Base-by-base conservation (phyloP, 1,284 basidiomycete species). In the Microbotryomycetes sp. region DNA sequence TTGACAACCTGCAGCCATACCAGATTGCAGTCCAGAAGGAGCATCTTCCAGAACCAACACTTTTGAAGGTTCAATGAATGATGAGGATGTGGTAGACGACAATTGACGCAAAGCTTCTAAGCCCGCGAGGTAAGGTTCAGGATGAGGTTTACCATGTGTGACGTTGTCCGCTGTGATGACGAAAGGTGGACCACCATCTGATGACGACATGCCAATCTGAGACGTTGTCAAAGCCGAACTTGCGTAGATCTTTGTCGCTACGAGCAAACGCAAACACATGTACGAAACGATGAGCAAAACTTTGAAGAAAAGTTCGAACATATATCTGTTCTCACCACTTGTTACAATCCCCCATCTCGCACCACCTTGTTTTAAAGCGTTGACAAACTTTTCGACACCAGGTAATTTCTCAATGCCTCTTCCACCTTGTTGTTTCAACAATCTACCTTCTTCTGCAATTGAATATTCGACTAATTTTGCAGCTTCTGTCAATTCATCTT, bases 131-230 rank as follows among this genome's bases (percentile, higher is more conserved):
- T 90, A 92, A 30, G 89, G 89, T 47, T 83, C 87, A 1, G 89
- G 89, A 71, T 86, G 81, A 26, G 89, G 89, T 76, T 91, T 92
- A 48, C 89, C 89, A 59, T 81, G 76, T 23, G 75, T 70, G 19
- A 90, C 87, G 72, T 89, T 84, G 73, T 86, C 83, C 6, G 86
- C 84, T 1, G 88, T 89, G 64, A 91, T 80, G 57, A 86, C 76
- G 66, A 71, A 69, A 2, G 68, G 65, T 25, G 63, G 63, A n/a
- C n/a, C n/a, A 2, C 66, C 56, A 0, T 31, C 29, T 16, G 63
- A 59, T 4, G 66, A 60, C 9, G 31, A 15, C 0, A 61, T n/a
- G 25, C 52, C 58, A n/a, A 69, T 66, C 2, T 62, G 63, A 23
- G 59, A 60, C 12, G 71, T 69, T 31, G 53, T 56, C 46, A 72